phyloP scores from a whole-genome alignment of 371 early-diverging fungal genomes.

The Funneliformis caledonium region DNA sequence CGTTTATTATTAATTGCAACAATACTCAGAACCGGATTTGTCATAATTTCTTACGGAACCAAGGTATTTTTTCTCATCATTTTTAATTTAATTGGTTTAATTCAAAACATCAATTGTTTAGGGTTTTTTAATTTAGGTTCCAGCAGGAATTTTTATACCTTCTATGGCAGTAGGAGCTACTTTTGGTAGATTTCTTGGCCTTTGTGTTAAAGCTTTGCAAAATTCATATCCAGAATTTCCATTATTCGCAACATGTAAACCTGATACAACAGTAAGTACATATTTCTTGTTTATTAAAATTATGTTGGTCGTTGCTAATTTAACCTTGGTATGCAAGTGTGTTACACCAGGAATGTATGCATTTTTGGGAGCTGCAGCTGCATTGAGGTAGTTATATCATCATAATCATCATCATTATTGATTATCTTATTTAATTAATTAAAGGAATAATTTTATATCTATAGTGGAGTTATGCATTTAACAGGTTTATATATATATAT shows the following conservation, averaged over 20 bases:
- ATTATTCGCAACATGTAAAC: constrained; percentile 77
- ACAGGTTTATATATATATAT: constrained; percentile 48
- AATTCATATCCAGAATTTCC: constrained; percentile 66
- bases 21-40: constrained; percentile 65
- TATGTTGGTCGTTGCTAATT: neutral
- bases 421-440: neutral
- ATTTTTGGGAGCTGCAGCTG: constrained; percentile 94
- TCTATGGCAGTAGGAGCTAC: constrained; percentile 91
- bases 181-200: constrained; percentile 89
- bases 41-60: constrained; percentile 79
- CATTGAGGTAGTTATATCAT: constrained; percentile 62
- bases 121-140: constrained; percentile 54
- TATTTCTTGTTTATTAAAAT: neutral
- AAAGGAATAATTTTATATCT: no score
- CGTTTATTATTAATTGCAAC: constrained; percentile 66
- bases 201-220: constrained; percentile 74
- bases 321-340: constrained; percentile 55
- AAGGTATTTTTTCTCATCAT: constrained; percentile 46
- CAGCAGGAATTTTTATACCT: constrained; percentile 93
- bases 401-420: neutral
- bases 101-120: neutral
- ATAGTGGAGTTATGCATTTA: constrained; percentile 70
- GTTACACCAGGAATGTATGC: constrained; percentile 96
- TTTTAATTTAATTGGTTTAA: neutral
- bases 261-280: constrained; percentile 67